Evolutionary conservation across 495 filamentous ascomycete genomes (phyloP), one percentile per base, ranked within the genome.

Genomic region (Neurospora sp.): DNA sequence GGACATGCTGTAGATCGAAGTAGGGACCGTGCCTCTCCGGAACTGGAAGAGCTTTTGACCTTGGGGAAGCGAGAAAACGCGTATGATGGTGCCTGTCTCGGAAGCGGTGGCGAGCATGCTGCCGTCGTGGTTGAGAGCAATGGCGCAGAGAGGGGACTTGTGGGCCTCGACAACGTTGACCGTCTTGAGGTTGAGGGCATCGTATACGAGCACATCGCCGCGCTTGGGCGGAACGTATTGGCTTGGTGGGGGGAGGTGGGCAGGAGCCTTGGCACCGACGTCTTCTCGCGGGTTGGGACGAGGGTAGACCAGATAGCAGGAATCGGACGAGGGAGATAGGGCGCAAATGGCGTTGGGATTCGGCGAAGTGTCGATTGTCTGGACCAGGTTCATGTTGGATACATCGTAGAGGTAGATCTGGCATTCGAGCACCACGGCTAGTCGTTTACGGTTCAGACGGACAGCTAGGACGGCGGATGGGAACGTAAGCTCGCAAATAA

Each of bases 371-470:
- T 93, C 91, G 59, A 97, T 94, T 3, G 92, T 97, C 75, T 92
- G 89, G 35, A 97, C 85, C 41, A 98, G 86, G 78, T 91, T 94
- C 96, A 99, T 99, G 77, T 97, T 98, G 78, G 94, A 92, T 70
- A 99, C 98, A 80, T 98, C 96, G 82, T 99, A 99, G 41, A 99
- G 86, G 82, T 97, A 99, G 74, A 98, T 97, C 79, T 97, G 91
- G 72, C 97, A 93, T 79, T 98, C 96, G 46, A 98, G 85, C 3
- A 98, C 90, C 11, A 98, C 94, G 39, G 94, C 93, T 14, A 99
- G 88, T 22, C 96, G 89, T 81, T 98, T 98, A 46, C 96, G 89
- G 80, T 98, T 98, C 77, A 99, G 84, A 76, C 94, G 90, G 39
- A 98, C 93, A 18, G 96, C 93, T 16, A 99, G 87, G 16, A 99